Base-by-base conservation (phyloP, 768 basidiomycete genomes). In the Leccinum subtestaceum region DNA sequence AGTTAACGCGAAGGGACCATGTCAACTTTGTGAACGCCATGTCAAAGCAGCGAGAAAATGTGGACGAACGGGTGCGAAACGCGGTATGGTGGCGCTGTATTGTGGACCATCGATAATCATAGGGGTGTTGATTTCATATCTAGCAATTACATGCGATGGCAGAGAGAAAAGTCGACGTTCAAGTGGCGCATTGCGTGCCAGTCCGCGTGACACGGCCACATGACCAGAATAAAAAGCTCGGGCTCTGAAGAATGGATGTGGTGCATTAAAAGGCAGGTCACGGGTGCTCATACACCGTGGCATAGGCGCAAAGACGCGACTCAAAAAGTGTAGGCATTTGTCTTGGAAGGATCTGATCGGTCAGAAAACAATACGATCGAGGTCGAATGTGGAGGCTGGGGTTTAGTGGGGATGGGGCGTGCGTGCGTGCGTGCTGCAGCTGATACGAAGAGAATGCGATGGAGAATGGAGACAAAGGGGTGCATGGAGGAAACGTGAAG, bases 61-160 rank as follows among this genome's bases (percentile, higher is more conserved):
- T 63, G 56, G 63, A 53, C 29, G 31, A 57, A 63, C 58, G 60
- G 53, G 34, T 46, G 60, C 55, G 51, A 53, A 52, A 60, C 31
- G 57, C 57, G 43, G 52, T 25, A 57, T 21, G 23, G 34, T 53
- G 51, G 63, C 43, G 55, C 17, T 23, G 48, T 51, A 32, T 12
- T n/a, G 52, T 31, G 52, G 38, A 21, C 13, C 38, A 70, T 63
- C 65, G 70, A 70, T 65, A 59, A 67, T 64, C 61, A 59, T 66
- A 65, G 63, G 68, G 53, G 66, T 11, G 43, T 45, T 56, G 60
- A 69, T 67, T 70, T 70, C 69, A 70, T 71, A 71, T 70, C 65
- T 53, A 46, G 60, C 27, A 19, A 60, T 59, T 49, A 52, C 61
- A 61, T 53, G 63, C 60, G 53, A 60, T 51, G 2, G 31, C 58